Base-by-base conservation (phyloP, 306 rosid genomes). In the Cucurbita ficifolia region DNA sequence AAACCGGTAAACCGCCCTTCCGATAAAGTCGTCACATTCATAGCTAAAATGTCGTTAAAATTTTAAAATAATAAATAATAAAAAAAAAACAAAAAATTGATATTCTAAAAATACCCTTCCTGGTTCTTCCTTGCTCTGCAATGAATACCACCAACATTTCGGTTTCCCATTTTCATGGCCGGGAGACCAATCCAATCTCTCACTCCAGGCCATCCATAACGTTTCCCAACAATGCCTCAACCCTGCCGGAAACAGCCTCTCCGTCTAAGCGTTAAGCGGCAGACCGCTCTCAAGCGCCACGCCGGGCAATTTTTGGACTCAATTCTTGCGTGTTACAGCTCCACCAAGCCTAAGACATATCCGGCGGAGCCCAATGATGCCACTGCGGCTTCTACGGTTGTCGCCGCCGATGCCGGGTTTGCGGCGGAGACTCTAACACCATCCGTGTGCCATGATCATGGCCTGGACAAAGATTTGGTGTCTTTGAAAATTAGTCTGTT, bases 401-500 rank as follows among this genome's bases (percentile, higher is more conserved):
- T 0, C 13, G 72, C 11, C 14, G 0, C 11, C 14, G 0, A 64
- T 38, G 4, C 11, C 52, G 55, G 33, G 50, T 53, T 18, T n/a
- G 72, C 11, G 18, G 21, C 49, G 22, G 77, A 39, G 73, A 61
- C 42, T 60, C 46, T 62, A 10, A 24, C 59, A 4, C 61, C 53
- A 5, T 49, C 80, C 0, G 5, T 40, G 67, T 70, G 71, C 61
- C 84, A 74, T n/a, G 57, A 91, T 38, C 79, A 85, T 29, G 33
- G 33, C 33, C 33, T 29, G 33, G 33, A 29, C 33, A 29, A 29
- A 13, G 96, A 94, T 84, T 82, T 94, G 83, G 97, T 94, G 73
- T 68, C 92, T 39, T 76, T 94, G 75, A 94, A 94, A 91, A 90
- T 94, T 72, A 86, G 84, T 79, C 87, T 94, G 38, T 78, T 94